Percentiles rank a stretch among this genome's conserved stretches.
Conservation (phyloP, 73 alveolate genomes). For the Tetrahymena borealis region DNA sequence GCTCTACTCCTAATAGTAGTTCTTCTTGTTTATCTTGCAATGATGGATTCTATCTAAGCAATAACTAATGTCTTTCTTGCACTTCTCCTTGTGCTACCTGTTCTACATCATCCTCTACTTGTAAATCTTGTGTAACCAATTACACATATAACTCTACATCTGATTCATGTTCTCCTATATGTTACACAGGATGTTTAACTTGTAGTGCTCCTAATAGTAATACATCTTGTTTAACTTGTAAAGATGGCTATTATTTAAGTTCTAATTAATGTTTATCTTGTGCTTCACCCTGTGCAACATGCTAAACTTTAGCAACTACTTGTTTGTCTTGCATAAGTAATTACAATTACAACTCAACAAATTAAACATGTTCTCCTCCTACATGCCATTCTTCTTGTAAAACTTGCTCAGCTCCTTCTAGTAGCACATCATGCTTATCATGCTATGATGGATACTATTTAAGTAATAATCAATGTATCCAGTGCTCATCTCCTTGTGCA, state of each 20-base stretch:
- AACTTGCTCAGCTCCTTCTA: background rate
- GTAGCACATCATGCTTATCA: background rate
- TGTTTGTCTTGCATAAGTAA: background rate
- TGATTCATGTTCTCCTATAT: background rate
- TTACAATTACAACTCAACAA: too few species aligned
- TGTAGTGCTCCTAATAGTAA: background rate
- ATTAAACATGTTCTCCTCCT: background rate
- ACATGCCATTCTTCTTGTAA: background rate
- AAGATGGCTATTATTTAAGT: background rate
- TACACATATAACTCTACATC: background rate
- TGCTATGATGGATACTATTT: background rate
- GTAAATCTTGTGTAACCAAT: background rate
- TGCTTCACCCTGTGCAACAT: background rate
- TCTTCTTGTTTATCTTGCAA: background rate
- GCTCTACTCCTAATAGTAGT: background rate
- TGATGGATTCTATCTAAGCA: background rate
- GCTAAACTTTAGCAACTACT: background rate
- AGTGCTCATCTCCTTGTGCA: background rate
- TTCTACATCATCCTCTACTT: background rate
- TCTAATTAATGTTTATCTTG: background rate
- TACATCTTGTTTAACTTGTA: background rate
- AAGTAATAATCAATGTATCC: background rate
- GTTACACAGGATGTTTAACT: background rate
- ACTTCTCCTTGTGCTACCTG: background rate
- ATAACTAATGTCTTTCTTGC: background rate